These are phyloP conservation scores for Botrytis galanthina DNA, from an alignment of 2,329 filamentous ascomycete species.

Conservation along the genomic window DNA sequence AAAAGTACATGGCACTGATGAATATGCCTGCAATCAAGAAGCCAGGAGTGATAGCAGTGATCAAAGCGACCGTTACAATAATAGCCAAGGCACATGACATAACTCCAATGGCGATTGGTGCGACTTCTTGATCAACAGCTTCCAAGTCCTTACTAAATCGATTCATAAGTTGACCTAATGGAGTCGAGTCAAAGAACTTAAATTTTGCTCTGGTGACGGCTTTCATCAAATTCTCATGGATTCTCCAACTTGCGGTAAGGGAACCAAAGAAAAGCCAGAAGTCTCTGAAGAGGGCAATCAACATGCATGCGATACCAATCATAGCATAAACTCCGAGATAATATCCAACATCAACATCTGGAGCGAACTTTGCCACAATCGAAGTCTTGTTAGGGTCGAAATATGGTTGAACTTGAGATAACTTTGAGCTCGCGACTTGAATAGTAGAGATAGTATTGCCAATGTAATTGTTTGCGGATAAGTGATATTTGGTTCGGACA, in stretches of 20 bases:
- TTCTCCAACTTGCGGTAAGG: conserved; percentile 77
- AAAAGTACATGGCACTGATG: conserved; percentile 78
- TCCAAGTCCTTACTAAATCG: conserved; percentile 98
- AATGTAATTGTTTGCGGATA: conserved; percentile 31
- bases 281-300: conserved; percentile 80
- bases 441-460: conserved; percentile 35
- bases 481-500: conserved; percentile 22
- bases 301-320: conserved; percentile 73
- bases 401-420: conserved; percentile 36
- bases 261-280: conserved; percentile 91
- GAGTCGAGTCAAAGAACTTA: conserved; percentile 96
- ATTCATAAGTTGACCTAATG: conserved; percentile 95
- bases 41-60: conserved; percentile 82
- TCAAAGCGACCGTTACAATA: conserved; percentile 81
- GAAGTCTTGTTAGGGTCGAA: conserved; percentile 38
- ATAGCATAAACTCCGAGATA: conserved; percentile 81
- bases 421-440: conserved; percentile 29
- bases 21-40: conserved; percentile 86
- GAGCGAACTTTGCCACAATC: conserved; percentile 33
- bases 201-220: conserved; percentile 87
- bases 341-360: conserved; percentile 75
- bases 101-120: conserved; percentile 79
- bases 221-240: conserved; percentile 76
- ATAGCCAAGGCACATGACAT: conserved; percentile 65
- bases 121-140: conserved; percentile 91